These are phyloP conservation scores for Thermochaetoides dissita DNA, from an alignment of 2,329 filamentous ascomycete species.

Conservation along the genomic window DNA sequence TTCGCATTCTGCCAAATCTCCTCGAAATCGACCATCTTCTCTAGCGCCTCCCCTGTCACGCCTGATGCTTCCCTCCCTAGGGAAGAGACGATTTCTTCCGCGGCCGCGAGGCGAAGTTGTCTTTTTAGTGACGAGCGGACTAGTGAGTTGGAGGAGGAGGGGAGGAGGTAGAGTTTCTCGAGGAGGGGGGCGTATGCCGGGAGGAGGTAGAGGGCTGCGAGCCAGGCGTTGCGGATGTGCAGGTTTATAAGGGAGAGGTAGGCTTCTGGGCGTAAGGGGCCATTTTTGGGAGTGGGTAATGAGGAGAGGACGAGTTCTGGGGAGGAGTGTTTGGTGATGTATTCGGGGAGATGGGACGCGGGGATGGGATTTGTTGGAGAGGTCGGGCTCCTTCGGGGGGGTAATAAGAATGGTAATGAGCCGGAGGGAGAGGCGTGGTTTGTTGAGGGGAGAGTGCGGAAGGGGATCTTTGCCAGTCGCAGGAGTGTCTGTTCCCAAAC, in stretches of 20 bases:
- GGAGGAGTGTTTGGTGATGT: constrained; percentile 4
- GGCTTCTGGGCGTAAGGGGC: constrained; percentile 45
- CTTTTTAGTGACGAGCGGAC: constrained; percentile 50
- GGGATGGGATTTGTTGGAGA: constrained; percentile 17
- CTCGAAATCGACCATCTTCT: constrained; percentile 13
- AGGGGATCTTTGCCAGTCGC: constrained; percentile 57
- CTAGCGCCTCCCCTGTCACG: constrained; percentile 16
- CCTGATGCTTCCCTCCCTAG: constrained; percentile 6
- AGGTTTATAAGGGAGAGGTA: constrained; percentile 68
- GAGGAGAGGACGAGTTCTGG: not conserved
- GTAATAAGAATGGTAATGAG: constrained; percentile 74
- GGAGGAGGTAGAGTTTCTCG: constrained; percentile 54
- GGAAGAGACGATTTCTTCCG: constrained; percentile 54
- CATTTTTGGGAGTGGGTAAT: constrained; percentile 4
- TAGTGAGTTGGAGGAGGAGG: constrained; percentile 42
- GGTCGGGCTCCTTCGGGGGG: constrained; percentile 20
- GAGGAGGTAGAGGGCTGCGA: constrained; percentile 71
- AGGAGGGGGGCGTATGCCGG: constrained; percentile 56
- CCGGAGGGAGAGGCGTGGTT: constrained; percentile 90
- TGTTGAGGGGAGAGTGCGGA: constrained; percentile 56
- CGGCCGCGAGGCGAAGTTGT: constrained; percentile 60
- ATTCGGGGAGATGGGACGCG: constrained; percentile 14
- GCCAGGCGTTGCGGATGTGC: constrained; percentile 73
- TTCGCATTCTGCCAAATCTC: constrained; percentile 30
- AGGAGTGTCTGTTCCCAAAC: constrained; percentile 54